Evolutionary conservation across 495 filamentous ascomycete genomes (phyloP).

Genomic region (Penicillium malachiteum): DNA sequence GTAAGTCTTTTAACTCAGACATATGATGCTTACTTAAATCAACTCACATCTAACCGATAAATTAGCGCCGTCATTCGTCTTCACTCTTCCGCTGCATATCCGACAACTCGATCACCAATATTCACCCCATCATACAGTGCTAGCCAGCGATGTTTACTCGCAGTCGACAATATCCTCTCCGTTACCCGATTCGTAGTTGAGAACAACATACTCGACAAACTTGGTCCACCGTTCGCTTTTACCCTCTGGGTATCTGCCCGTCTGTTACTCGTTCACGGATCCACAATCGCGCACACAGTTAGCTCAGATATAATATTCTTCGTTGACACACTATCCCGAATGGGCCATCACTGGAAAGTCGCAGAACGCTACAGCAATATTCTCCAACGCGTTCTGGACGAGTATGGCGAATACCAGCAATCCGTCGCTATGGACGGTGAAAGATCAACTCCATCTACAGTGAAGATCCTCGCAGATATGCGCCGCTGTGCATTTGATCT

Average conservation of each 20-base stretch:
- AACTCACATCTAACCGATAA: conserved; percentile 13
- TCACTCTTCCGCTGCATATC: conserved; percentile 90
- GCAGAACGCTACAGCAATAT: conserved; percentile 79
- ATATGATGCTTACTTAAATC: not conserved
- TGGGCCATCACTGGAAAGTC: conserved; percentile 82
- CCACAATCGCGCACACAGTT: conserved; percentile 78
- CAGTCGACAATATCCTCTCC: conserved; percentile 79
- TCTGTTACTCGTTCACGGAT: conserved; percentile 80
- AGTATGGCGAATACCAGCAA: conserved; percentile 74
- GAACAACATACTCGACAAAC: conserved; percentile 70
- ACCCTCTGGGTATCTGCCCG: conserved; percentile 90
- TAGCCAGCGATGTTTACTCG: conserved; percentile 73
- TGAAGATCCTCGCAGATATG: conserved; percentile 88
- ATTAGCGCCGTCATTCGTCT: conserved; percentile 77
- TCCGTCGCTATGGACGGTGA: conserved; percentile 56
- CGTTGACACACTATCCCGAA: conserved; percentile 73
- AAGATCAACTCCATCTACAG: conserved; percentile 73
- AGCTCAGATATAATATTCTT: conserved; percentile 75
- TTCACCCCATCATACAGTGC: conserved; percentile 85
- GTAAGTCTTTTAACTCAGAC: conserved; percentile 37
- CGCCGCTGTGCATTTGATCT: conserved; percentile 78
- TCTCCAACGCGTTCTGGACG: conserved; percentile 77
- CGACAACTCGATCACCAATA: conserved; percentile 78
- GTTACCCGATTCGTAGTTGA: conserved; percentile 71
- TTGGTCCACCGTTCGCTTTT: conserved; percentile 86